Percentiles rank a stretch among this genome's conserved stretches.
These are phyloP conservation scores for Biscogniauxia sp. DNA, from an alignment of 2,329 filamentous ascomycete genomes.

Conservation along the genomic window DNA sequence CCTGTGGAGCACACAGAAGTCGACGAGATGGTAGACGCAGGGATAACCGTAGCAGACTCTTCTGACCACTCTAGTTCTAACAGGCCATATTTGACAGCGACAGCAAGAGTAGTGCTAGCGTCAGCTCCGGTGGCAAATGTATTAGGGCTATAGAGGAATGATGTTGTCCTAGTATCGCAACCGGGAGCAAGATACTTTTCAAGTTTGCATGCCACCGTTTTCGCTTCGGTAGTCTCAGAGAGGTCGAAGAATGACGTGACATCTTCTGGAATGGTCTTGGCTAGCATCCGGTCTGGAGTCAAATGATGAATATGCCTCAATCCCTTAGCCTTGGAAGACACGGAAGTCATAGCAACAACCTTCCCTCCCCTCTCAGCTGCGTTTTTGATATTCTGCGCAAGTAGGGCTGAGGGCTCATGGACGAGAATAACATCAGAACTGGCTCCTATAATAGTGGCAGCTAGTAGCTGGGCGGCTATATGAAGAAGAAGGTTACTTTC, in stretches of 20 bases:
- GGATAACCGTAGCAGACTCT: not conserved
- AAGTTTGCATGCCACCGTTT: not conserved
- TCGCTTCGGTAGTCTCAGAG: not conserved
- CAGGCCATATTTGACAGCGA: not conserved
- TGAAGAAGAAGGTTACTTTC: constrained; percentile 6
- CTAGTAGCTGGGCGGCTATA: constrained; percentile 10
- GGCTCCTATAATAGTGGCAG: constrained; percentile 4
- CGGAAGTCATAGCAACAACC: constrained; percentile 1
- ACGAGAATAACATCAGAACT: constrained; percentile 9
- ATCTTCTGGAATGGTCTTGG: not conserved
- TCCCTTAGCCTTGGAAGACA: not conserved
- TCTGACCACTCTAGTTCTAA: not conserved
- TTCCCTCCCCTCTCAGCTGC: not conserved
- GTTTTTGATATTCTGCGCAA: not conserved
- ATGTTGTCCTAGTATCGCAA: not conserved
- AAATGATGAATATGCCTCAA: not conserved
- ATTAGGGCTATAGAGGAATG: not conserved
- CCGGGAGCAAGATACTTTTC: not conserved
- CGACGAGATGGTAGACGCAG: not conserved
- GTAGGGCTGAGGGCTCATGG: constrained; percentile 6
- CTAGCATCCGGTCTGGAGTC: not conserved
- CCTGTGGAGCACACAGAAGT: not conserved
- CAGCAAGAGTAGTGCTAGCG: not conserved
- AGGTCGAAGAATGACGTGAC: not conserved
- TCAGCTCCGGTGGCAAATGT: not conserved